Conservation (phyloP, 208 protist genomes). For the Acanthamoeba castellanii region DNA sequence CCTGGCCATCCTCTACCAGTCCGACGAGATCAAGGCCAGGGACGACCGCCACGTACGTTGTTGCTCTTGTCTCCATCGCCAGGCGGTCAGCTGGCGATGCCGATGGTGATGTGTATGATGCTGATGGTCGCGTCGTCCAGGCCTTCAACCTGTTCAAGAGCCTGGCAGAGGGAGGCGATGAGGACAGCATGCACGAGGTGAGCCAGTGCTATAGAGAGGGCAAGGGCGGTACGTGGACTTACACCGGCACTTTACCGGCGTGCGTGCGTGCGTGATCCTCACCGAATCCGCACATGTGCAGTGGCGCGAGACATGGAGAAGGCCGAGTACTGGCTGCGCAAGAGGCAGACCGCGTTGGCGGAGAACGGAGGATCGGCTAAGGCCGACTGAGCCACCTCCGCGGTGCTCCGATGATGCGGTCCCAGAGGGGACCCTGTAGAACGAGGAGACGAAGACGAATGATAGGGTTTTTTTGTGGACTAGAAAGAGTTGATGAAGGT, state of each 20-base stretch:
- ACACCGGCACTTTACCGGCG: neutral
- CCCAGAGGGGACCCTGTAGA: no score
- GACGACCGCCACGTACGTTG: neutral
- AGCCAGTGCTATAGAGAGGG: neutral
- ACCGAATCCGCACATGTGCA: neutral
- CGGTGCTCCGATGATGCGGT: no score
- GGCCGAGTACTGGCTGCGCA: neutral
- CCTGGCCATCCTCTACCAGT: slow-evolving; percentile 46
- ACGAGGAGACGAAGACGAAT: no score
- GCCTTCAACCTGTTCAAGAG: slow-evolving; percentile 14
- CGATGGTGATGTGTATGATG: no score
- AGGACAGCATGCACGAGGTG: slow-evolving; percentile 25
- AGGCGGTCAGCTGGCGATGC: no score
- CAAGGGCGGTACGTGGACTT: neutral
- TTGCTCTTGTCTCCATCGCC: neutral
- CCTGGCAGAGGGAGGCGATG: neutral
- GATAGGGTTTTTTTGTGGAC: no score
- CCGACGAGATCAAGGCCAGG: slow-evolving; percentile 13
- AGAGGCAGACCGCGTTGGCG: no score
- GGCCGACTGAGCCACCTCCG: no score
- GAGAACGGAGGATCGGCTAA: no score
- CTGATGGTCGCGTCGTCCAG: neutral
- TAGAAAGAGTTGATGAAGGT: neutral
- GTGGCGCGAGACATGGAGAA: neutral
- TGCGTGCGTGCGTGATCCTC: neutral